Conservation (phyloP, 1,284 basidiomycete genomes). For the Ustilago shanxiensis region DNA sequence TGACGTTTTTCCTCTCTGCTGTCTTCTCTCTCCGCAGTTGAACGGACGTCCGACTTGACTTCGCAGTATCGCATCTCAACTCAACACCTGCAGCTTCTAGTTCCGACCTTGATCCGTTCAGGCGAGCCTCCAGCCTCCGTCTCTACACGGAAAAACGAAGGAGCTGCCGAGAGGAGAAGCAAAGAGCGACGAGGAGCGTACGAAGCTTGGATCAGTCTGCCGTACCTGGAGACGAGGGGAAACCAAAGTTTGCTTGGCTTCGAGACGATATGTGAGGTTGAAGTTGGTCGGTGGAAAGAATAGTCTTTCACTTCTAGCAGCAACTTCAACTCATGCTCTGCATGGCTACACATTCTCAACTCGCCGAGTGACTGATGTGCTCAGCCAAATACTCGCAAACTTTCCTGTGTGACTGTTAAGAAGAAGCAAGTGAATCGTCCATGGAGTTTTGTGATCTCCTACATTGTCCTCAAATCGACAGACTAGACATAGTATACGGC, state of each 20-base stretch:
- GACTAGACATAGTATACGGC: constrained; percentile 47
- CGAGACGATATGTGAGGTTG: constrained; percentile 61
- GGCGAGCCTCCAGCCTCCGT: constrained; percentile 28
- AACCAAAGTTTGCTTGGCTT: constrained; percentile 50
- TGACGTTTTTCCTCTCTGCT: not conserved
- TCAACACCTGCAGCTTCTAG: constrained; percentile 32
- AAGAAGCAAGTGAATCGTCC: constrained; percentile 19
- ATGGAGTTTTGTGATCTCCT: not conserved
- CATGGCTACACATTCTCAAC: not conserved
- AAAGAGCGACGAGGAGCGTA: constrained; percentile 37
- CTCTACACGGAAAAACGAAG: constrained; percentile 4
- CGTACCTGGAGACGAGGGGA: constrained; percentile 54
- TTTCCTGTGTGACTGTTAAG: not conserved
- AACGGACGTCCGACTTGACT: constrained; percentile 25
- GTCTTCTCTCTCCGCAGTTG: constrained; percentile 10
- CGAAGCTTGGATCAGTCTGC: constrained; percentile 51
- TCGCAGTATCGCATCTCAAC: constrained; percentile 48
- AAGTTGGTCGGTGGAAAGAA: constrained; percentile 59
- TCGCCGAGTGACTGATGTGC: not conserved
- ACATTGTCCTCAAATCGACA: not conserved
- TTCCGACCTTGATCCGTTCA: constrained; percentile 40
- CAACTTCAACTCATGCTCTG: not conserved
- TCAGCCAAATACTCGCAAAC: no score
- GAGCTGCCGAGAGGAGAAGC: constrained; percentile 12
- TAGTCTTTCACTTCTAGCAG: not conserved